Conservation (phyloP, 768 basidiomycete species). For the Kwoniella heveanensis region DNA sequence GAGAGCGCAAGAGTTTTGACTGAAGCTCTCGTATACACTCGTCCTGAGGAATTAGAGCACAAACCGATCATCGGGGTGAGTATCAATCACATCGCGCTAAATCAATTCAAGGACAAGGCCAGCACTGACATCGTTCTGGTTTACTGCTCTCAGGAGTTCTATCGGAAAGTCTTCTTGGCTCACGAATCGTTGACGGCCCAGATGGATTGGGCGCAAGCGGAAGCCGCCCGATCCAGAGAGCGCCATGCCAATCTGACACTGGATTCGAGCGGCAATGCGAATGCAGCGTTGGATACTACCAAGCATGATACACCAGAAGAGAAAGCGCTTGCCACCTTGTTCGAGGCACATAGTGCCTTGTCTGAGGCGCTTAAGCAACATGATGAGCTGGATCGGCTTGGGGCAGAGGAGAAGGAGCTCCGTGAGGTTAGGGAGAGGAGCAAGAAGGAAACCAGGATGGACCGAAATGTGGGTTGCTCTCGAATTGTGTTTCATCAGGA, state of each 20-base stretch:
- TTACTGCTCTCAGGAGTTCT: slow-evolving; percentile 81
- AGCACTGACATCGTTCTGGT: too few species aligned
- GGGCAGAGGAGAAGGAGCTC: slow-evolving; percentile 62
- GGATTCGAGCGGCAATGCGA: background rate
- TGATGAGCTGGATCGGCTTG: slow-evolving; percentile 74
- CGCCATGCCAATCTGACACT: slow-evolving; percentile 15
- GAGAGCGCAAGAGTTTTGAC: slow-evolving; percentile 77
- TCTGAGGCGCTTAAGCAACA: slow-evolving; percentile 70
- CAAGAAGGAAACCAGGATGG: slow-evolving; percentile 68
- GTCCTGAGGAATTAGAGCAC: slow-evolving; percentile 68
- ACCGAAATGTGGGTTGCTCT: slow-evolving; percentile 64
- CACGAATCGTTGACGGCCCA: slow-evolving; percentile 84
- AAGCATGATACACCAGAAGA: slow-evolving; percentile 66
- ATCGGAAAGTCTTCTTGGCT: slow-evolving; percentile 72
- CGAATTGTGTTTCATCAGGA: slow-evolving; percentile 1
- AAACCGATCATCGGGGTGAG: slow-evolving; percentile 70
- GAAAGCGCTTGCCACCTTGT: slow-evolving; percentile 69
- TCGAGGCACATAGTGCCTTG: slow-evolving; percentile 74
- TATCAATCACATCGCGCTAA: too few species aligned
- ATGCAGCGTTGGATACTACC: slow-evolving; percentile 2
- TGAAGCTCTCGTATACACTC: slow-evolving; percentile 70
- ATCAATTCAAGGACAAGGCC: too few species aligned
- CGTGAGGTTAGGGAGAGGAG: slow-evolving; percentile 71
- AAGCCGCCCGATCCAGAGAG: slow-evolving; percentile 70
- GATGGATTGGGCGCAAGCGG: slow-evolving; percentile 86